phyloP scores from a whole-genome alignment of 495 filamentous ascomycete species.

The Neurospora tetraspora region DNA sequence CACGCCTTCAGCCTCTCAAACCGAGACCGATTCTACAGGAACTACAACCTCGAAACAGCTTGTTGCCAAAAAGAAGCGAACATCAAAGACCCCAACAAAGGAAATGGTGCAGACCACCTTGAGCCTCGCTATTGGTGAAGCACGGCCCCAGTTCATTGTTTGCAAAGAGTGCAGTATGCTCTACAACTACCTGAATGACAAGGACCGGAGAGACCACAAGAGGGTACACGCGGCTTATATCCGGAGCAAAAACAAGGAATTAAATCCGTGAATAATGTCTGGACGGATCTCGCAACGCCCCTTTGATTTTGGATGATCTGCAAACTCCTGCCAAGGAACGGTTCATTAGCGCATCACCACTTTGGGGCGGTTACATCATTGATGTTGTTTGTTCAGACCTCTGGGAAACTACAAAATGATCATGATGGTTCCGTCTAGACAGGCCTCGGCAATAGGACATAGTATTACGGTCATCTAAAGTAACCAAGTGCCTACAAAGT shows the following conservation, averaged over 20 bases:
- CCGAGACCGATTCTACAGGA: background rate
- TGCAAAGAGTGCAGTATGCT: conserved; percentile 37
- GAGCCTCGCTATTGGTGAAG: conserved; percentile 22
- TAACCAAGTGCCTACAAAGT: background rate
- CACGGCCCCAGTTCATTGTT: conserved; percentile 29
- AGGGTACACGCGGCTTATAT: conserved; percentile 24
- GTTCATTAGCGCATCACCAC: background rate
- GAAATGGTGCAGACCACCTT: conserved; percentile 34
- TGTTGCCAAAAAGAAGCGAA: background rate
- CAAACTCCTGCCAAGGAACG: background rate
- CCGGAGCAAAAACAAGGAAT: conserved; percentile 3
- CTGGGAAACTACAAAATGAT: background rate
- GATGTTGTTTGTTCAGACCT: background rate
- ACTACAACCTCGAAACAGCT: background rate
- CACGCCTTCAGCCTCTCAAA: background rate
- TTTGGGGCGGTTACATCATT: background rate
- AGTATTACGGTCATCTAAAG: background rate
- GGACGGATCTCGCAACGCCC: background rate
- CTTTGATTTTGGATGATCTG: no score
- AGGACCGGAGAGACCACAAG: conserved; percentile 35
- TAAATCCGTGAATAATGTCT: background rate
- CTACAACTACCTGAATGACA: conserved; percentile 37
- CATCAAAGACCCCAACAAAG: no score
- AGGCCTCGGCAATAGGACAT: background rate
- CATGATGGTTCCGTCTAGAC: background rate